Base-by-base conservation (phyloP, 306 rosid species). In the Dryas octopetala region DNA sequence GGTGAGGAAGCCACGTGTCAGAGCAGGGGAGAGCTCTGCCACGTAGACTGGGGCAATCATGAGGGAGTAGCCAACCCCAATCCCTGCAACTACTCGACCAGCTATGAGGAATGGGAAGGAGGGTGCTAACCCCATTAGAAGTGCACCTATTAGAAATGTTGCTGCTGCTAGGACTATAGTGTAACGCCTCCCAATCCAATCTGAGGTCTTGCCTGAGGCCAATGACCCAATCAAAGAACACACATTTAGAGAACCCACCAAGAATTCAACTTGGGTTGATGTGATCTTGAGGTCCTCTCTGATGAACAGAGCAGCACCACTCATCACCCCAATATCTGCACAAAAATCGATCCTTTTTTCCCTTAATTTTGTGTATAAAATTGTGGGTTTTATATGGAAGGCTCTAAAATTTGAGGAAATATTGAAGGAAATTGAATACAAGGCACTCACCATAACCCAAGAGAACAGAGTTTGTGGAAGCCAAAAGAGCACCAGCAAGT, bases 31-130 rank as follows among this genome's bases (percentile, higher is more conserved):
- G 58, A 90, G 84, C 80, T 92, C 97, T 0, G 94, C 94, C 9
- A 88, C 84, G 78, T 92, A 90, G 10, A 92, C 87, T 0, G 96
- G 96, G 0, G 94, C 90, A 58, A 90, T 92, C 96, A 88, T 88
- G 15, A 90, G 88, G 19, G 97, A 88, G 61, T 74, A 84, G 52
- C 94, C 97, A 9, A 92, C 97, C 14, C 90, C 96, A 4, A 90
- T 73, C 0, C 97, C 97, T 6, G 96, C 96, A 8, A 90, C 77
- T 3, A 90, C 38, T 40, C 96, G 76, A 0, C 97, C 96, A 3
- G 61, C 81, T 46, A 92, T 26, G 28, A 92, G 88, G 26, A 86
- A 75, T 0, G 72, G 38, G 73, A 76, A 92, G n/a, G 91, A 84
- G 11, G 91, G 90, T 2, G 94, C 92, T 0, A 92, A 79, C 0